phyloP scores from a whole-genome alignment of 331 rosid genomes.

The Quercus phellos region DNA sequence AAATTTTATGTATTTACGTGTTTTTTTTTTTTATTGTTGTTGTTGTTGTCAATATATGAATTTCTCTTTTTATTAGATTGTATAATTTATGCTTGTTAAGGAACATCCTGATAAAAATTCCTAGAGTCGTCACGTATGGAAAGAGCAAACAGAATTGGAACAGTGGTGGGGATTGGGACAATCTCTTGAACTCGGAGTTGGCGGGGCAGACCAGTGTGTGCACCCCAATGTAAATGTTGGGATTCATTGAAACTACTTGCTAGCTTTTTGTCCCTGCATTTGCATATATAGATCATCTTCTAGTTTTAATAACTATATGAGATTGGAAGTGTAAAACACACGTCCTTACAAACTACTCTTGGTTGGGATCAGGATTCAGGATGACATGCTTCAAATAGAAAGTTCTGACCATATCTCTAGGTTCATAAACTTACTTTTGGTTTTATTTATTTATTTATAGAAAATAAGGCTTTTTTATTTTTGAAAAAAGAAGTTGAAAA shows the following conservation, averaged over 20 bases:
- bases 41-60: too few species aligned
- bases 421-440: background rate
- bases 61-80: too few species aligned
- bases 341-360: slow-evolving; percentile 13
- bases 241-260: slow-evolving; percentile 30
- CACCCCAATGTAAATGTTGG: slow-evolving; percentile 57
- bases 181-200: slow-evolving; percentile 17
- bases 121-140: background rate
- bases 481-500: background rate
- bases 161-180: slow-evolving; percentile 11
- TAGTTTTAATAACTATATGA: background rate
- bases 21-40: too few species aligned
- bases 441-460: background rate
- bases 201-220: slow-evolving; percentile 41
- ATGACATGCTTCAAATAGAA: slow-evolving; percentile 11
- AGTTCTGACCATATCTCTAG: background rate
- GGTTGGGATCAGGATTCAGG: slow-evolving; percentile 16
- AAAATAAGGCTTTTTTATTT: too few species aligned
- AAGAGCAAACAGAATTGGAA: background rate
- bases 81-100: too few species aligned
- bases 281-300: background rate
- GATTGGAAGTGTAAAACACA: background rate
- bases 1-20: too few species aligned
- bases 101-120: too few species aligned
- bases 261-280: slow-evolving; percentile 32